Evolutionary conservation across 2,329 filamentous ascomycete species (phyloP), one percentile per base, ranked within the genome.

Genomic region (Fragosphaeria purpurea): DNA sequence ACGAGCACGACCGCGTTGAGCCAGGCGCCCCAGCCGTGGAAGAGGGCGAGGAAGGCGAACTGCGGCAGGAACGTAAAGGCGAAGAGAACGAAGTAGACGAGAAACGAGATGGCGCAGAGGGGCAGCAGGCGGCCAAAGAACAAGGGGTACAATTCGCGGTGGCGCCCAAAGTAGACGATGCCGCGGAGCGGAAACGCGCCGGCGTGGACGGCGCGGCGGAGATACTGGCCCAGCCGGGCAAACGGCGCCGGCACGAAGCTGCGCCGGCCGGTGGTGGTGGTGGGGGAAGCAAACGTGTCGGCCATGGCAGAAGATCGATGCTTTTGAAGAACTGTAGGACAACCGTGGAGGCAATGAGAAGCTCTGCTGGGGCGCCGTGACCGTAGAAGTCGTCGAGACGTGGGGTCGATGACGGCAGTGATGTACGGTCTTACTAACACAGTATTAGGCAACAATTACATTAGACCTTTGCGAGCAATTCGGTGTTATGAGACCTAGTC

Each of bases 21-120:
- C 86, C 88, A 95, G n/a, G 93, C 93, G 34, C 83, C 83, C 53
- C 81, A 77, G 30, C 86, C 86, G 60, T 97, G 90, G 65, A 96
- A 97, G 58, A 97, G 79, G 12, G 86, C 83, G 30, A 98, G 77
- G 60, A 98, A 87, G 1, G 87, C 86, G 50, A 88, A 88, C 63
- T 97, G 88, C 0, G 91, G 91, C 3, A 96, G 69, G 59, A 95
- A 97, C 1, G 88, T 75, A 66, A 93, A 94, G 10, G 88, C 74
- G 66, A 97, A 97, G 22, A 97, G 79, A 22, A 94, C 73, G n/a
- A 83, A 71, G 55, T 95, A 87, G 11, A 96, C 85, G 50, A 93
- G 80, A 11, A 84, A 71, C 0, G 90, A 95, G 10, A 96, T 83
- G 11, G 96, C 70, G 3, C 86, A 79, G 33, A 95, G 76, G 0